Percentiles rank a stretch among this genome's conserved stretches.
Evolutionary conservation across 768 basidiomycete genomes (phyloP).

Genomic region (Amanita jacksonii): DNA sequence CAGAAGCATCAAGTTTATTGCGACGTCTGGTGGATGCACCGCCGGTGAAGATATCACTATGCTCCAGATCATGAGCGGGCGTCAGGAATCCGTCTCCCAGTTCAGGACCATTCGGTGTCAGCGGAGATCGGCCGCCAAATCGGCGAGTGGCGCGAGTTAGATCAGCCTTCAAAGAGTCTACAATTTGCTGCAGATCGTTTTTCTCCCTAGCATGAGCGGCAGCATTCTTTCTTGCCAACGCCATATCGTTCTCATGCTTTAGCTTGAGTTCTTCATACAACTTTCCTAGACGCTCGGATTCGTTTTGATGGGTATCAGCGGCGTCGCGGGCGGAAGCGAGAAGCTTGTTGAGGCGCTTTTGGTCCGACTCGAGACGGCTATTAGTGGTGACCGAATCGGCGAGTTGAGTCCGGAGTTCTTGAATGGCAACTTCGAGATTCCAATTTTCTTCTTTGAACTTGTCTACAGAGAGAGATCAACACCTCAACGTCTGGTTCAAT

Average conservation of each 20-base stretch:
- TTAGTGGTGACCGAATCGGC: slow-evolving; percentile 54
- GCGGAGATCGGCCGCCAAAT: slow-evolving; percentile 49
- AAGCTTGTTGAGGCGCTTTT: slow-evolving; percentile 68
- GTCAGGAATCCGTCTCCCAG: slow-evolving; percentile 40
- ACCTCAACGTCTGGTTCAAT: slow-evolving; percentile 5
- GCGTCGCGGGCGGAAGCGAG: slow-evolving; percentile 67
- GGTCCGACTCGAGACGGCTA: slow-evolving; percentile 71
- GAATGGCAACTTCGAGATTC: slow-evolving; percentile 92
- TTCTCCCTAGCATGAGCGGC: slow-evolving; percentile 89
- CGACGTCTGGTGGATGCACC: slow-evolving; percentile 57
- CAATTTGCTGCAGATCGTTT: slow-evolving; percentile 73
- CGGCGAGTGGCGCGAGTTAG: slow-evolving; percentile 53
- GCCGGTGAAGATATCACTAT: slow-evolving; percentile 60
- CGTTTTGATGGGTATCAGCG: slow-evolving; percentile 80
- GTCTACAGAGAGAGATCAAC: slow-evolving; percentile 35
- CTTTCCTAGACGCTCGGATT: slow-evolving; percentile 60
- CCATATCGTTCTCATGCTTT: slow-evolving; percentile 93
- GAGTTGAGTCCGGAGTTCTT: slow-evolving; percentile 72
- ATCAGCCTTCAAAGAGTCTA: slow-evolving; percentile 73
- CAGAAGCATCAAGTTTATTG: slow-evolving; percentile 32
- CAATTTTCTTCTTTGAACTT: slow-evolving; percentile 98
- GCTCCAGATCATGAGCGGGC: slow-evolving; percentile 42
- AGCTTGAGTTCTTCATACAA: slow-evolving; percentile 66
- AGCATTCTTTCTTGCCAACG: slow-evolving; percentile 78
- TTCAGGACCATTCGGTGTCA: slow-evolving; percentile 52